Conservation (phyloP, 208 protist genomes). For the Crithidia expoeki region DNA sequence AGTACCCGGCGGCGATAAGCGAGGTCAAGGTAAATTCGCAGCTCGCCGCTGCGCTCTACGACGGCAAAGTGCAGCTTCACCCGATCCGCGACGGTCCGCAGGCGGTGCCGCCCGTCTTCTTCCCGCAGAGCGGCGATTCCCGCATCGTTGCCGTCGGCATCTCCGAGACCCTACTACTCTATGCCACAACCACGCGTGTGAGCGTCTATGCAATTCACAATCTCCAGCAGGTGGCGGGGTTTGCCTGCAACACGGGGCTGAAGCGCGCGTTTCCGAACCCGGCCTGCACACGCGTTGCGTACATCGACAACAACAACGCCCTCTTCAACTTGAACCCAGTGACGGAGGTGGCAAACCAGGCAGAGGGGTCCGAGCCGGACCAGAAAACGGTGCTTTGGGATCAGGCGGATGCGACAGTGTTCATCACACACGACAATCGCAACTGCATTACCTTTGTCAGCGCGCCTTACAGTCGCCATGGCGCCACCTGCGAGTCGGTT, state of each 20-base stretch:
- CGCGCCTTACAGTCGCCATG: slow-evolving; percentile 84
- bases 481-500: slow-evolving; percentile 84
- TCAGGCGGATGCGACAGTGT: slow-evolving; percentile 86
- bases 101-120: slow-evolving; percentile 22
- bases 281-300: slow-evolving; percentile 90
- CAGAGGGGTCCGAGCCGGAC: slow-evolving; percentile 70
- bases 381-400: slow-evolving; percentile 93
- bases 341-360: slow-evolving; percentile 76
- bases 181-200: slow-evolving; percentile 85
- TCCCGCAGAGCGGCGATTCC: slow-evolving; percentile 41
- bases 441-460: slow-evolving; percentile 91
- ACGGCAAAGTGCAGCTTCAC: slow-evolving; percentile 87
- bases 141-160: slow-evolving; percentile 85
- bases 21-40: slow-evolving; percentile 75
- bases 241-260: slow-evolving; percentile 63
- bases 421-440: slow-evolving; percentile 76
- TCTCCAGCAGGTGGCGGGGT: slow-evolving; percentile 88
- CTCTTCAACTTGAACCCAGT: slow-evolving; percentile 93
- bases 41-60: slow-evolving; percentile 88
- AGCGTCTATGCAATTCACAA: slow-evolving; percentile 86
- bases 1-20: slow-evolving; percentile 78
- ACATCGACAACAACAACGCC: slow-evolving; percentile 85
- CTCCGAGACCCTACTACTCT: slow-evolving; percentile 93
- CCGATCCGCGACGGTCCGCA: slow-evolving; percentile 55
- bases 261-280: slow-evolving; percentile 85